Evolutionary conservation across 129 eudicot genomes (phyloP).

Genomic region (Dittrichia graveolens): DNA sequence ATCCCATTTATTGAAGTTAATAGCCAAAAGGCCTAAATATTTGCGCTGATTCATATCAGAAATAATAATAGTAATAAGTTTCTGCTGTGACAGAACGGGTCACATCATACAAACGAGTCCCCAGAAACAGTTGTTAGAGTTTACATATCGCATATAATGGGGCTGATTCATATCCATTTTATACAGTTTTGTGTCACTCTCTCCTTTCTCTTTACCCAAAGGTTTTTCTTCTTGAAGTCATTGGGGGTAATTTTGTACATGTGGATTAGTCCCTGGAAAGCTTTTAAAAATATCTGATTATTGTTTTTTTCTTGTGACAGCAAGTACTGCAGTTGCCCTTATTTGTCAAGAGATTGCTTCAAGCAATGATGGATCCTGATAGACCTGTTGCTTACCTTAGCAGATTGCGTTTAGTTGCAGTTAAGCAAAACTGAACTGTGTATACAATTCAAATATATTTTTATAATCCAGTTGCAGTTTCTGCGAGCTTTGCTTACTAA

Average conservation of each 20-base stretch:
- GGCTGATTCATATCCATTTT: no score
- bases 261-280: not conserved
- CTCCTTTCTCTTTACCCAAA: no score
- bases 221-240: no score
- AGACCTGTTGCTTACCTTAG: constrained; percentile 56
- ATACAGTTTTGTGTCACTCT: no score
- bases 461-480: not conserved
- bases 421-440: constrained; percentile 33
- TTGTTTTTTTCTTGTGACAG: constrained; percentile 38
- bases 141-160: no score
- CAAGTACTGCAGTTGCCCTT: constrained; percentile 55
- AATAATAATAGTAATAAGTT: no score
- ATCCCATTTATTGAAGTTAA: no score
- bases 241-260: constrained; percentile 15
- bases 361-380: constrained; percentile 70
- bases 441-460: not conserved
- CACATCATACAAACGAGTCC: no score
- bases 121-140: no score
- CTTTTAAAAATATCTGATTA: constrained; percentile 19
- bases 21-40: no score
- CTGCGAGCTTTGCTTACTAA: not conserved
- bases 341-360: constrained; percentile 53
- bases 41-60: no score
- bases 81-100: no score
- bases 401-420: constrained; percentile 64